These are phyloP conservation scores for Apiotrichum porosum DNA, from an alignment of 1,284 basidiomycete species.

Conservation along the genomic window DNA sequence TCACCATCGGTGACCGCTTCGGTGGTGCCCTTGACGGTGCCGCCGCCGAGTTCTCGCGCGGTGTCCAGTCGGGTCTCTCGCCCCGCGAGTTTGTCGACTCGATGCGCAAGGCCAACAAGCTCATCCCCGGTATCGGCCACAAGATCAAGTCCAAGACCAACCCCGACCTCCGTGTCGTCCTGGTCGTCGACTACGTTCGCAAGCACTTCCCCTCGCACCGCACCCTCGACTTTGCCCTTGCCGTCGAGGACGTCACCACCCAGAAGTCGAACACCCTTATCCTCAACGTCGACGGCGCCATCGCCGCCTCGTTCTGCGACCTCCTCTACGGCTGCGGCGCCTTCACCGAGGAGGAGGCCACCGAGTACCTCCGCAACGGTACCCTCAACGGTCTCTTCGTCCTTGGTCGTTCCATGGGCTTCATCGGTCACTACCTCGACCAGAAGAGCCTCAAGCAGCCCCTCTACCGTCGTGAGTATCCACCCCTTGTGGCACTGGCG, in stretches of 20 bases:
- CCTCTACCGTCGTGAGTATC: slow-evolving; percentile 61
- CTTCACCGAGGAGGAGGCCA: slow-evolving; percentile 92
- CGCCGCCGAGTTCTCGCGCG: slow-evolving; percentile 88
- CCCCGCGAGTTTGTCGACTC: slow-evolving; percentile 97
- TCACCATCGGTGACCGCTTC: slow-evolving; percentile 97
- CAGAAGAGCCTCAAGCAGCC: slow-evolving; percentile 91
- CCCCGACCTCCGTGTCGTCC: slow-evolving; percentile 92
- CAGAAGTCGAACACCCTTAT: slow-evolving; percentile 94
- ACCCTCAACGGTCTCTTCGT: slow-evolving; percentile 91
- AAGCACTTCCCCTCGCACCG: slow-evolving; percentile 92
- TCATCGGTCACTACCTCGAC: slow-evolving; percentile 60
- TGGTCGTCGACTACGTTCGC: slow-evolving; percentile 93
- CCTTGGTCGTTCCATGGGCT: slow-evolving; percentile 93
- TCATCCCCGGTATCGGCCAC: slow-evolving; percentile 97
- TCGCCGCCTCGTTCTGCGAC: slow-evolving; percentile 97
- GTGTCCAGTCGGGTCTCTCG: slow-evolving; percentile 83
- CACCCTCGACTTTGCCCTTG: slow-evolving; percentile 94
- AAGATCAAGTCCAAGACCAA: slow-evolving; percentile 99
- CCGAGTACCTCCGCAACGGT: slow-evolving; percentile 84
- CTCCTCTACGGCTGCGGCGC: slow-evolving; percentile 87
- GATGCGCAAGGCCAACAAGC: slow-evolving; percentile 91
- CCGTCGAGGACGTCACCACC: slow-evolving; percentile 95
- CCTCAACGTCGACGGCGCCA: slow-evolving; percentile 94
- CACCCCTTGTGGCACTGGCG: too few relatives aligned
- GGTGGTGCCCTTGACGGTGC: slow-evolving; percentile 99